Percentiles rank a stretch among this genome's conserved stretches.
Evolutionary conservation across 164 flowering plant genomes (phyloP).

Genomic region (Macadamia tetraphylla): DNA sequence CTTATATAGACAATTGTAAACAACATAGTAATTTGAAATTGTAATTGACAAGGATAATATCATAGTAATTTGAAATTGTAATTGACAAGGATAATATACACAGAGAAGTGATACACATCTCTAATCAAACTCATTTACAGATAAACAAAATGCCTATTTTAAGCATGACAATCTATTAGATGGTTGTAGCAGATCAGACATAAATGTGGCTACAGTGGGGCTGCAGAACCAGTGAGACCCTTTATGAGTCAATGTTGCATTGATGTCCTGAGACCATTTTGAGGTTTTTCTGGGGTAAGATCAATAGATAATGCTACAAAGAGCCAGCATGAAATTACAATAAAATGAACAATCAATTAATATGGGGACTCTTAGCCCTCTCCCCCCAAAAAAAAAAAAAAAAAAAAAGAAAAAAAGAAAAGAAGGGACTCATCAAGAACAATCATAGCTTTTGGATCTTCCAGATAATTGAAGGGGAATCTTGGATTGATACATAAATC

Average conservation of each 20-base stretch:
- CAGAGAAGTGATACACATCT: not conserved
- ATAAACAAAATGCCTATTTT: not conserved
- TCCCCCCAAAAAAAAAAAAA: no score
- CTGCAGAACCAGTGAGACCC: not conserved
- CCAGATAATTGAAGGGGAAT: not conserved
- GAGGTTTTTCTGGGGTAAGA: not conserved
- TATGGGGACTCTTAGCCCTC: no score
- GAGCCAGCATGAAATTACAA: no score
- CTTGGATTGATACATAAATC: not conserved
- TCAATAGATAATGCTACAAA: not conserved
- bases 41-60: no score
- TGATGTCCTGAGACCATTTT: not conserved
- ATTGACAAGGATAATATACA: not conserved
- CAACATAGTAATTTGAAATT: no score
- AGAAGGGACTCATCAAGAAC: not conserved
- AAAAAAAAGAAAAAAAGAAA: no score
- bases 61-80: not conserved
- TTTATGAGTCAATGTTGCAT: not conserved
- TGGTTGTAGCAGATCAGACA: not conserved
- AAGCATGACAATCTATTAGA: not conserved
- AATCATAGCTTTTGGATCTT: not conserved
- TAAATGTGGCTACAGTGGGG: not conserved
- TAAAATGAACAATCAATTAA: not conserved
- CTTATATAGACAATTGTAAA: no score
- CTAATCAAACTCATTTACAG: slow-evolving; percentile 1